Percentiles rank a stretch among this genome's conserved stretches.
Conservation (phyloP, 306 rosid genomes). For the peach (Prunus persica) region DNA sequence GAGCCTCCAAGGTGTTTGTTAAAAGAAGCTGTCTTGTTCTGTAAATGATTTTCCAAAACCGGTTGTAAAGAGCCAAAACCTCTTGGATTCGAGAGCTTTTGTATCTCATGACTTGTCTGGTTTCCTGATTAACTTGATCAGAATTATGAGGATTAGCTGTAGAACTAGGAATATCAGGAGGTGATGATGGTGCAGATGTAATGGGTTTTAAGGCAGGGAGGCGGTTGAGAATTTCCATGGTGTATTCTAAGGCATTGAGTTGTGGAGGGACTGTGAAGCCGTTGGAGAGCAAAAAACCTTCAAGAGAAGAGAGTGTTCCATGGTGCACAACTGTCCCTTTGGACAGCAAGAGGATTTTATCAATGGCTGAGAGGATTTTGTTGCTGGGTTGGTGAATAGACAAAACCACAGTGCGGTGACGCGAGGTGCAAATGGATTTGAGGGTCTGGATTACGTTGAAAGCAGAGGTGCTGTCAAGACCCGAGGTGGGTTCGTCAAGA, state of each 20-base stretch:
- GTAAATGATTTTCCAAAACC: conserved; percentile 84
- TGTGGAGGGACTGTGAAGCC: conserved; percentile 84
- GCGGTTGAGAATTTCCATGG: conserved; percentile 72
- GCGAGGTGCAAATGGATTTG: conserved; percentile 55
- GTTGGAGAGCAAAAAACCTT: conserved; percentile 43
- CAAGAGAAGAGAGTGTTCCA: conserved; percentile 62
- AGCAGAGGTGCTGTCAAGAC: conserved; percentile 80
- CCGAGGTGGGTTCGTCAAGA: conserved; percentile 95
- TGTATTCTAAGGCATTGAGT: conserved; percentile 79
- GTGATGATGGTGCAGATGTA: conserved; percentile 10
- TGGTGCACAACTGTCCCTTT: conserved; percentile 77
- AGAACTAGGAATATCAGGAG: conserved; percentile 6
- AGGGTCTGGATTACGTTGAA: conserved; percentile 77
- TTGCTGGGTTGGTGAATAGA: conserved; percentile 93
- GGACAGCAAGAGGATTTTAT: conserved; percentile 55
- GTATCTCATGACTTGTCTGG: conserved; percentile 35
- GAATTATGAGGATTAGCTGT: background rate
- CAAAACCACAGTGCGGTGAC: conserved; percentile 63
- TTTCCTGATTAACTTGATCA: background rate
- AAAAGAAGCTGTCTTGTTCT: conserved; percentile 73
- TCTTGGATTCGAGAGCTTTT: conserved; percentile 71
- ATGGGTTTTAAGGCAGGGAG: conserved; percentile 33
- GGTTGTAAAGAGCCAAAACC: conserved; percentile 45
- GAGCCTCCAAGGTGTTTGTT: conserved; percentile 78
- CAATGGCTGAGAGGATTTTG: conserved; percentile 72